Base-by-base conservation (phyloP, 495 filamentous ascomycete genomes). In the Penicillium arizonense region DNA sequence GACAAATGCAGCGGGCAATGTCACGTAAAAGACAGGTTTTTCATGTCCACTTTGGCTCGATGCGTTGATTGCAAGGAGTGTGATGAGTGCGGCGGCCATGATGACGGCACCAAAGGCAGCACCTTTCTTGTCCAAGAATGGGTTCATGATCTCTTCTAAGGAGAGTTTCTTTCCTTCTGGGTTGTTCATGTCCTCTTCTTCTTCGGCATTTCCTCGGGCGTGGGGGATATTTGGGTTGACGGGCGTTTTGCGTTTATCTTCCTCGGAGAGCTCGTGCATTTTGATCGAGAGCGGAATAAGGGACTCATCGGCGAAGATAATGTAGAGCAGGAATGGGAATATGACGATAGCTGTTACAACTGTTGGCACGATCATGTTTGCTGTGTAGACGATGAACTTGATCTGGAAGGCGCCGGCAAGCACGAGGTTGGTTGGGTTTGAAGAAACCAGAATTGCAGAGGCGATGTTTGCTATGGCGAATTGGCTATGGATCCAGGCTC, bases 381-480 rank as follows among this genome's bases (percentile, higher is more conserved):
- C 83, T 0, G 84, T 87, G 64, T 86, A 88, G 23, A 77, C 65
- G 58, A 88, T 78, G 64, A 87, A 88, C 49, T 72, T 83, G 67
- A 88, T 84, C 3, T 79, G 53, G 62, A 87, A 88, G 20, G 85
- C 85, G 3, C 83, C 83, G 6, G 84, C 82, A 2, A 88, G 76
- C n/a, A 88, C 85, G 6, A 88, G 78, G 49, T 88, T 88, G 8
- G 85, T 88, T 3, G 85, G 85, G 49, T 88, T 88, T 7, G 84
- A 87, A 2, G 85, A 87, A 5, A 88, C 85, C 23, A 88, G 71
- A 47, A 87, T 85, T 10, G 84, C 83, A 3, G 85, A 87, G 18
- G 78, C 81, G 52, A 87, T 83, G 52, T 88, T 88, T 26, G 85
- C 83, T 2, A 86, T 63, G 10, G 84, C 79, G 52, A 87, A 88